A percentile compares a stretch with the other conserved stretches of the same genome.
Conservation (phyloP, 2,329 filamentous ascomycete genomes). For the Lomentospora prolificans region DNA sequence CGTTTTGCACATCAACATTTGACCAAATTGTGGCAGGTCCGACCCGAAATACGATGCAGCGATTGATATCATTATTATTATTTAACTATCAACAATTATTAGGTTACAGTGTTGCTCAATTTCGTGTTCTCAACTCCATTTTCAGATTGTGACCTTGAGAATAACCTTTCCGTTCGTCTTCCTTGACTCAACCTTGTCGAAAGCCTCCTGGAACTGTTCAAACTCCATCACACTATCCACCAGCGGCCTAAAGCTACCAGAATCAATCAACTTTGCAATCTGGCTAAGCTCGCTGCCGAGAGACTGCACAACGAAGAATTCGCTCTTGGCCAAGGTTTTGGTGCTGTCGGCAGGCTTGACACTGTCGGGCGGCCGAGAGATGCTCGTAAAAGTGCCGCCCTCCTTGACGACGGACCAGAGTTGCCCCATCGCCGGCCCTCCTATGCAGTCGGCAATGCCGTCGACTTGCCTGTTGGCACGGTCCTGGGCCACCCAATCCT, state of each 20-base stretch:
- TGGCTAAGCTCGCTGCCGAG: conserved; percentile 23
- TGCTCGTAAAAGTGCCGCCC: conserved; percentile 23
- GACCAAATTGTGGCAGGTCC: too few relatives aligned
- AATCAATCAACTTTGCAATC: conserved; percentile 24
- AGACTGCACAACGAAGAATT: conserved; percentile 28
- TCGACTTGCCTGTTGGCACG: conserved; percentile 19
- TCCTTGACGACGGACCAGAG: conserved; percentile 26
- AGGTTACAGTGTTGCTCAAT: too few relatives aligned
- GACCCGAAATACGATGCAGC: too few relatives aligned
- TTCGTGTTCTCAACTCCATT: background rate
- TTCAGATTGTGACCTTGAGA: conserved; percentile 20
- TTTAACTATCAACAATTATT: too few relatives aligned
- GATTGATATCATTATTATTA: too few relatives aligned
- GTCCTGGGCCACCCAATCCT: conserved; percentile 21
- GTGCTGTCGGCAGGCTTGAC: conserved; percentile 19
- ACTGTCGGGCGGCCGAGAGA: conserved; percentile 16
- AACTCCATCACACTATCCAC: conserved; percentile 30
- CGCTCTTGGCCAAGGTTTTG: conserved; percentile 20
- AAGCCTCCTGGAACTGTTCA: conserved; percentile 26
- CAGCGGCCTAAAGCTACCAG: conserved; percentile 18
- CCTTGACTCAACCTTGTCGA: conserved; percentile 24
- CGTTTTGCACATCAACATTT: too few relatives aligned
- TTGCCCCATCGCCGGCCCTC: conserved; percentile 21
- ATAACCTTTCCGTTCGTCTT: conserved; percentile 28
- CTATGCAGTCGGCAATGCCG: conserved; percentile 26